Percentiles rank a stretch among this genome's conserved stretches.
These are phyloP conservation scores for Tillandsia leiboldiana DNA, from an alignment of 176 grass and related monocot genomes.

Conservation along the genomic window DNA sequence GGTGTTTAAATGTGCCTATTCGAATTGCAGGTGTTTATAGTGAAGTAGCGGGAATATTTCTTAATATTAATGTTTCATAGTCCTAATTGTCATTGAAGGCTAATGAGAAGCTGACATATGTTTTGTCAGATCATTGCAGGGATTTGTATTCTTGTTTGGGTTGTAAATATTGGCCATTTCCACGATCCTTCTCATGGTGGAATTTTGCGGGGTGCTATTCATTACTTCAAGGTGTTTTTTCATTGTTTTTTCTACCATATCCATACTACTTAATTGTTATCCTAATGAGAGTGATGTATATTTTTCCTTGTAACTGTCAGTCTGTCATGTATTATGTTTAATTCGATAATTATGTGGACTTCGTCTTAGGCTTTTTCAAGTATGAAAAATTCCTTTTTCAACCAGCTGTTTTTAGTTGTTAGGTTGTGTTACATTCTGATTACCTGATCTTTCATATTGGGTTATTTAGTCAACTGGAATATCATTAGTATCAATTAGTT, in stretches of 20 bases:
- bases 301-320: too few relatives aligned
- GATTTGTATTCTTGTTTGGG: slow-evolving; percentile 95
- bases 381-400: neutral
- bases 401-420: neutral
- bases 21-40: too few relatives aligned
- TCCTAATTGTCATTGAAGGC: neutral
- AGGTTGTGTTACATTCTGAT: neutral
- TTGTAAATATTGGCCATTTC: slow-evolving; percentile 99
- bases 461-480: too few relatives aligned
- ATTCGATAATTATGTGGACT: too few relatives aligned
- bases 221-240: slow-evolving; percentile 85
- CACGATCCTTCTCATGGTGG: slow-evolving; percentile 90
- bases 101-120: slow-evolving; percentile 8
- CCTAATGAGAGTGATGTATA: too few relatives aligned
- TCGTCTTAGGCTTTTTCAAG: too few relatives aligned
- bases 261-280: neutral
- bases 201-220: slow-evolving; percentile 88
- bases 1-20: too few relatives aligned
- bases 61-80: too few relatives aligned
- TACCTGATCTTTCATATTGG: too few relatives aligned
- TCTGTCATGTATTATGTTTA: too few relatives aligned
- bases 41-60: too few relatives aligned
- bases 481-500: too few relatives aligned
- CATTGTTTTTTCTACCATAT: slow-evolving; percentile 1
- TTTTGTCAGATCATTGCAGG: slow-evolving; percentile 89